A percentile compares a stretch with the other conserved stretches of the same genome.
Conservation (phyloP, 2,329 filamentous ascomycete genomes). For the Diaporthe humulicola region DNA sequence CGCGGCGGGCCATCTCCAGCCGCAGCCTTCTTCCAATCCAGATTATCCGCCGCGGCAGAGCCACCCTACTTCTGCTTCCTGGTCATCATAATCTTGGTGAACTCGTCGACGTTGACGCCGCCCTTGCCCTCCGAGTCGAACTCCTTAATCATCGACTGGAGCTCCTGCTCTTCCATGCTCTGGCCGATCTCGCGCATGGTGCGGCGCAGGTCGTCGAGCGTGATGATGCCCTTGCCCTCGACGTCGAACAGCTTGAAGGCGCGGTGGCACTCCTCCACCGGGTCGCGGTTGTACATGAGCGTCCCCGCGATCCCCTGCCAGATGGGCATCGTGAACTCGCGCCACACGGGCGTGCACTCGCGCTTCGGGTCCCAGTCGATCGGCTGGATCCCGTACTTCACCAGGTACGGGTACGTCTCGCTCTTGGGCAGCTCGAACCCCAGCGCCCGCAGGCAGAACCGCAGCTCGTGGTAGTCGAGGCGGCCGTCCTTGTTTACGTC, state of each 20-base stretch:
- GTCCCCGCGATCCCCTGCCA: constrained; percentile 85
- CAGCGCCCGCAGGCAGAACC: constrained; percentile 94
- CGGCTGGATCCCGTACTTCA: constrained; percentile 82
- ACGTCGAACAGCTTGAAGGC: constrained; percentile 96
- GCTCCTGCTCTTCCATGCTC: constrained; percentile 91
- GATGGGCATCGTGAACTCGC: constrained; percentile 79
- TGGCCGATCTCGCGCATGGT: constrained; percentile 94
- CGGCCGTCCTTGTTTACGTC: constrained; percentile 95
- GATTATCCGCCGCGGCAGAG: constrained; percentile 11
- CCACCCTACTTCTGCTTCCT: constrained; percentile 46
- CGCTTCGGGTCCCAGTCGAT: constrained; percentile 67
- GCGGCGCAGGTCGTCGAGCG: constrained; percentile 85
- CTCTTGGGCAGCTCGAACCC: constrained; percentile 92
- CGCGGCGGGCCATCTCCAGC: background rate
- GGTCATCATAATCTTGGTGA: constrained; percentile 72
- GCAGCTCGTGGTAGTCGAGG: constrained; percentile 98
- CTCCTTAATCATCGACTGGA: constrained; percentile 97
- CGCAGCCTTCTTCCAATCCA: constrained; percentile 25
- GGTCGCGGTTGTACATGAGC: constrained; percentile 85
- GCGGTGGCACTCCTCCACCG: constrained; percentile 88
- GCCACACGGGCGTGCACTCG: constrained; percentile 72
- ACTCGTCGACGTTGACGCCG: constrained; percentile 78
- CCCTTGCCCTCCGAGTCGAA: constrained; percentile 96
- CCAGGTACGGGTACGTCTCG: constrained; percentile 85
- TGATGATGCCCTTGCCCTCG: constrained; percentile 91